Conservation (phyloP, 2,329 filamentous ascomycete genomes). For the Leptographium procerum region DNA sequence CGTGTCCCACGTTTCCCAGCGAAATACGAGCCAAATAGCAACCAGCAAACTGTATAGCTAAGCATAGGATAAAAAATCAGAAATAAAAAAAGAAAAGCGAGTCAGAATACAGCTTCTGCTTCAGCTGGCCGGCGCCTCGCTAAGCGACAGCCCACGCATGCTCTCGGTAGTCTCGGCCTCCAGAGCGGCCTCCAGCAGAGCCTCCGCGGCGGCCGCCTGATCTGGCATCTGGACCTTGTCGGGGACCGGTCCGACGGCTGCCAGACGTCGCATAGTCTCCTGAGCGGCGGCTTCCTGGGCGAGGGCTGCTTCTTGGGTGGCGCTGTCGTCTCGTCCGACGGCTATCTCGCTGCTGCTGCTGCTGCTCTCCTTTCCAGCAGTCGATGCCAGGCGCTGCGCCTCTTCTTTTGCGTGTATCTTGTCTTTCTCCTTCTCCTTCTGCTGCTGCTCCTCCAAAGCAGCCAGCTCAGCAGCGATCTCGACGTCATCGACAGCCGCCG, state of each 20-base stretch:
- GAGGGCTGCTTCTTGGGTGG: too few relatives aligned
- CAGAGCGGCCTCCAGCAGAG: neutral
- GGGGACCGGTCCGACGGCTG: slow-evolving; percentile 28
- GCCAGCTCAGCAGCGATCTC: slow-evolving; percentile 85
- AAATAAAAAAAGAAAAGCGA: neutral
- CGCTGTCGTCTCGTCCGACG: too few relatives aligned
- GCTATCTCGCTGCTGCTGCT: too few relatives aligned
- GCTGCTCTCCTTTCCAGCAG: neutral
- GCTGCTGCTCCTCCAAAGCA: slow-evolving; percentile 53
- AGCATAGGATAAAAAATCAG: too few relatives aligned
- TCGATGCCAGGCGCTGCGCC: neutral
- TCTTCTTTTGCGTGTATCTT: neutral
- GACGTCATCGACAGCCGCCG: slow-evolving; percentile 53
- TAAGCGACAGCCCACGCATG: slow-evolving; percentile 25
- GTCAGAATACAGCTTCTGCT: neutral
- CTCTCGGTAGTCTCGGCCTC: slow-evolving; percentile 9
- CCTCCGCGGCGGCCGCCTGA: neutral
- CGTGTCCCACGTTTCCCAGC: neutral
- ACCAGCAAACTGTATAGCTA: too few relatives aligned
- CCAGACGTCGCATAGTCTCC: slow-evolving; percentile 35
- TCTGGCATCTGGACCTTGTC: neutral
- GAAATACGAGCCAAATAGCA: too few relatives aligned
- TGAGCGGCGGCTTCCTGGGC: slow-evolving; percentile 15
- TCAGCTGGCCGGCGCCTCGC: slow-evolving; percentile 1
- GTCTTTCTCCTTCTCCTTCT: slow-evolving; percentile 32